phyloP scores from a whole-genome alignment of 202 grass and related monocot species.

The Zoysia matrella region DNA sequence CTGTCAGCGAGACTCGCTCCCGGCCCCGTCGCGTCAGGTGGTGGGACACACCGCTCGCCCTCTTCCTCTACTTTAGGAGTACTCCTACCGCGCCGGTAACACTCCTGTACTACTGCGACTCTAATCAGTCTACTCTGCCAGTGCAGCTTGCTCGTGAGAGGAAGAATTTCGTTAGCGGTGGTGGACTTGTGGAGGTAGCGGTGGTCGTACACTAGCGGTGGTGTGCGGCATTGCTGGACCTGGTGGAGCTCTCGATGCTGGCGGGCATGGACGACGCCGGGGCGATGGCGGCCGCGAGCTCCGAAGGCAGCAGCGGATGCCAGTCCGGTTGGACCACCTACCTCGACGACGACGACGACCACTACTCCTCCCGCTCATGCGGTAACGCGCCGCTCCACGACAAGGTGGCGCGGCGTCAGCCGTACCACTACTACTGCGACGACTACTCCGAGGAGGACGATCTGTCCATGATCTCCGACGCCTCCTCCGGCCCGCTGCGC shows the following conservation, averaged over 20 bases:
- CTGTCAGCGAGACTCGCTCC: background rate
- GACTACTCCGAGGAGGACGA: conserved; percentile 63
- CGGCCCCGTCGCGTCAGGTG: no score
- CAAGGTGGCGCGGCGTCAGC: background rate
- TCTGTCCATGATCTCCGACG: conserved; percentile 97
- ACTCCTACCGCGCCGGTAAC: conserved; percentile 18
- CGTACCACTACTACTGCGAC: background rate
- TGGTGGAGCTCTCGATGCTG: no score
- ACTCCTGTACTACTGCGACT: conserved; percentile 22
- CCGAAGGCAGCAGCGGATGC: conserved; percentile 89
- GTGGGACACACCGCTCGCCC: background rate
- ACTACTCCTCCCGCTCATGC: conserved; percentile 7
- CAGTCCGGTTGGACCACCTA: conserved; percentile 95
- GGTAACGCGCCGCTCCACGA: background rate
- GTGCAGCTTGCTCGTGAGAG: background rate
- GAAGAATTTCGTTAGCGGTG: conserved; percentile 30
- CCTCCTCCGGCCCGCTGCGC: conserved; percentile 79
- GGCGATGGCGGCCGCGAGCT: conserved; percentile 54
- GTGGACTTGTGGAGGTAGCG: background rate
- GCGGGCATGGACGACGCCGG: no score
- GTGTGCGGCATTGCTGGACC: background rate
- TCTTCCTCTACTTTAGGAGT: conserved; percentile 25
- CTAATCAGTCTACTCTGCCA: conserved; percentile 21
- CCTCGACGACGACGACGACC: conserved; percentile 56
- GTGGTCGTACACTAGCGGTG: no score